Evolutionary conservation across 805 yeast genomes (phyloP).

Genomic region (Cyberlindnera euphorbiiphila): DNA sequence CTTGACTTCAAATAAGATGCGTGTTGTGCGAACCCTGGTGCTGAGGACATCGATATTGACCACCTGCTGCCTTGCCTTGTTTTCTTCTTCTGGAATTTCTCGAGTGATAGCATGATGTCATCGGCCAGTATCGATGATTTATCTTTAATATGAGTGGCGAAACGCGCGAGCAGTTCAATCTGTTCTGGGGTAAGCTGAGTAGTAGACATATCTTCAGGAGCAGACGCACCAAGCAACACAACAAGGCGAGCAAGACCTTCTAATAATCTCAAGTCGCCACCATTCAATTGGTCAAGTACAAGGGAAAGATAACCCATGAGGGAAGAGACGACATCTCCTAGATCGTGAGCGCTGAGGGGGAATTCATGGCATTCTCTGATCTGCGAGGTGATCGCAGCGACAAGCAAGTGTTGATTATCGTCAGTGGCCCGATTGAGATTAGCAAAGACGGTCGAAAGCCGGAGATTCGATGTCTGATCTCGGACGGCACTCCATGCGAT

Average conservation of each 20-base stretch:
- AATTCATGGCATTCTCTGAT: constrained; percentile 12
- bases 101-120: constrained; percentile 11
- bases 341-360: constrained; percentile 18
- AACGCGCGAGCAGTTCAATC: constrained; percentile 9
- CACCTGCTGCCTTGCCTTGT: constrained; percentile 9
- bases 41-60: constrained; percentile 7
- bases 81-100: constrained; percentile 15
- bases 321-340: constrained; percentile 12
- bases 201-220: constrained; percentile 11
- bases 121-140: constrained; percentile 12
- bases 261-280: constrained; percentile 1
- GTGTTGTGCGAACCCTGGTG: constrained; percentile 13
- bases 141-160: constrained; percentile 7
- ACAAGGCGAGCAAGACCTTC: constrained; percentile 16
- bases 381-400: constrained; percentile 16
- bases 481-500: constrained; percentile 15
- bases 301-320: constrained; percentile 13
- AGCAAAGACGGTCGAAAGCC: constrained; percentile 14
- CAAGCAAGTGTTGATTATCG: constrained; percentile 19
- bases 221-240: constrained; percentile 9
- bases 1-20: constrained; percentile 22
- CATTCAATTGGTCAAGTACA: constrained; percentile 6
- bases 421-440: constrained; percentile 12
- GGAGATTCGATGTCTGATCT: constrained; percentile 11
- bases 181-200: constrained; percentile 10